Evolutionary conservation across 164 flowering plant genomes (phyloP).

Genomic region (Vitis riparia): DNA sequence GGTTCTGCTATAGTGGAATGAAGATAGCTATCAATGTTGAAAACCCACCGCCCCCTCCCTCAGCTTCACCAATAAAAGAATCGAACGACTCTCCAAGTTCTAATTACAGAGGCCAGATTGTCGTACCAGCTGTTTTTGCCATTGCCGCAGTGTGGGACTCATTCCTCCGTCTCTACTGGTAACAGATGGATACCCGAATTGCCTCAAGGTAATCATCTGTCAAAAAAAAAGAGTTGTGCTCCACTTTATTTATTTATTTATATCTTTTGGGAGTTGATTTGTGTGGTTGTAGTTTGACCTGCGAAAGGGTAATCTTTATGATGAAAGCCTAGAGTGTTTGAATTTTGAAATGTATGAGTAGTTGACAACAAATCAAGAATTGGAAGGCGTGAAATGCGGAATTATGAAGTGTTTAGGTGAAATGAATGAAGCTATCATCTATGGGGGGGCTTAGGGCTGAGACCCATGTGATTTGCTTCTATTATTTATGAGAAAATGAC

Average conservation of each 20-base stretch:
- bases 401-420: background rate
- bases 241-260: background rate
- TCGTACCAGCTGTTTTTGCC: slow-evolving; percentile 45
- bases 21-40: slow-evolving; percentile 51
- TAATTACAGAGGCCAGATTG: slow-evolving; percentile 21
- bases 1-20: slow-evolving; percentile 69
- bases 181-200: too few species aligned
- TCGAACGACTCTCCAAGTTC: slow-evolving; percentile 25
- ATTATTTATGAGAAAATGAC: background rate
- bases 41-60: slow-evolving; percentile 62
- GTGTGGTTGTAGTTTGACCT: background rate
- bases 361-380: background rate
- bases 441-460: background rate
- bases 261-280: background rate
- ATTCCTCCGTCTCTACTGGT: slow-evolving; percentile 33
- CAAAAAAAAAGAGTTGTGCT: slow-evolving; percentile 4
- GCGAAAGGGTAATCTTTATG: background rate
- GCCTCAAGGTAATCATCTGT: too few species aligned
- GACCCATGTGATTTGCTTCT: background rate
- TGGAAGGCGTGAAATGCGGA: slow-evolving; percentile 11
- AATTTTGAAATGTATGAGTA: background rate
- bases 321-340: background rate
- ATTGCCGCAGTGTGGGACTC: slow-evolving; percentile 54
- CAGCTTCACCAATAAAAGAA: slow-evolving; percentile 27
- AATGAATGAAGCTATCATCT: background rate